Evolutionary conservation across 2,329 filamentous ascomycete species (phyloP).

Genomic region (Colletotrichum scovillei): DNA sequence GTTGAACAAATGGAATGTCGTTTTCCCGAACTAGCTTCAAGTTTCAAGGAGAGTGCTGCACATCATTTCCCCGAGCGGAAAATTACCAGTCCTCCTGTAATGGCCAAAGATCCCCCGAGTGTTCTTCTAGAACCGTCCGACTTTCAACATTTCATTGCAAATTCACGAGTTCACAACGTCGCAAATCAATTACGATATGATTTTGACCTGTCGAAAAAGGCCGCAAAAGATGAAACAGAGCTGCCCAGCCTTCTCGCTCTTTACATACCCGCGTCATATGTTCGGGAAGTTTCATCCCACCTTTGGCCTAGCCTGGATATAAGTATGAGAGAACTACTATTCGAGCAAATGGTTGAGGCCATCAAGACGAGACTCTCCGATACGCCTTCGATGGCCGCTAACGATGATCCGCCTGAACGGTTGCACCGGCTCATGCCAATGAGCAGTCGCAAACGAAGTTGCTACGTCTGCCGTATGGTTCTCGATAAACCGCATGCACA

Average conservation of each 20-base stretch:
- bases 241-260: slow-evolving; percentile 1
- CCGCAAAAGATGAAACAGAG: neutral
- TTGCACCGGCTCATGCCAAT: neutral
- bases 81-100: neutral
- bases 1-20: neutral
- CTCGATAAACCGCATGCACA: slow-evolving; percentile 37
- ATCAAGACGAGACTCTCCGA: neutral
- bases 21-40: neutral
- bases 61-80: neutral
- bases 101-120: neutral
- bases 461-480: slow-evolving; percentile 47
- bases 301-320: neutral
- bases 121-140: neutral
- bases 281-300: neutral
- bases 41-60: neutral
- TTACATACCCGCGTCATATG: neutral
- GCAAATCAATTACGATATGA: neutral
- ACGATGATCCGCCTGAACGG: neutral
- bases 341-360: neutral
- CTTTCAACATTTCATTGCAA: neutral
- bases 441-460: slow-evolving; percentile 26
- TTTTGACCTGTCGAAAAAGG: neutral
- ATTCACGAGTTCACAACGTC: neutral
- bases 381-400: neutral
- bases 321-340: neutral